Base-by-base conservation (phyloP, 1,284 basidiomycete species). In the Cryptococcus neoformans region DNA sequence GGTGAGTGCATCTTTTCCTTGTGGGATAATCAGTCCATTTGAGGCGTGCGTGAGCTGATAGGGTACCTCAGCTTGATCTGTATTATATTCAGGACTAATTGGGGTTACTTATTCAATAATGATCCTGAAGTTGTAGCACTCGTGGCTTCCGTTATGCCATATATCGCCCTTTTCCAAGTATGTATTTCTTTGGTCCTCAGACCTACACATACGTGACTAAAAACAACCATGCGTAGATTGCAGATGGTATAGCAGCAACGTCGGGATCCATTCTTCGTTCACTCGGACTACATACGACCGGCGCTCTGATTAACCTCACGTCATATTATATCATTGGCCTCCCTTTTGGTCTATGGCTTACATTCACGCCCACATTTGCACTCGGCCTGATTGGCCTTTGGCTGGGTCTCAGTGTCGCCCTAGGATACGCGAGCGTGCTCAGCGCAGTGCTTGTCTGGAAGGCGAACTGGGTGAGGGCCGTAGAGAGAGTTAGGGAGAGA, bases 61-160 rank as follows among this genome's bases (percentile, higher is more conserved):
- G 28, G 4, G 28, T 28, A 4, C 28, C 28, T 28, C 28, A 28
- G 88, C 60, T 69, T 81, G 0, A 79, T 90, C 72, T 89, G 90
- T 73, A 66, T 92, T 62, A 72, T 82, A 11, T 90, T 91, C 81
- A 81, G 89, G 6, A 74, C 84, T 39, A 79, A 80, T 4, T 92
- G 90, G 88, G 91, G 83, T 3, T 85, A 87, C 68, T 74, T 94
- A 28, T 96, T 95, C 81, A 95, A 92, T 67, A 80, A 85, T 54
- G 92, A 95, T 75, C 81, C 84, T 6, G 81, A 87, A 83, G 77
- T 79, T 46, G 74, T 78, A 37, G 55, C 62, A 4, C 78, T 89
- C 12, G 88, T 91, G 21, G 84, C 88, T 4, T 75, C 80, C 0
- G 86, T 92, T 55, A 75, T 94, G 44, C 89, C 91, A 0, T 76